Evolutionary conservation across 2,329 filamentous ascomycete genomes (phyloP), one percentile per base, ranked within the genome.

Genomic region (Lojkania enalia): DNA sequence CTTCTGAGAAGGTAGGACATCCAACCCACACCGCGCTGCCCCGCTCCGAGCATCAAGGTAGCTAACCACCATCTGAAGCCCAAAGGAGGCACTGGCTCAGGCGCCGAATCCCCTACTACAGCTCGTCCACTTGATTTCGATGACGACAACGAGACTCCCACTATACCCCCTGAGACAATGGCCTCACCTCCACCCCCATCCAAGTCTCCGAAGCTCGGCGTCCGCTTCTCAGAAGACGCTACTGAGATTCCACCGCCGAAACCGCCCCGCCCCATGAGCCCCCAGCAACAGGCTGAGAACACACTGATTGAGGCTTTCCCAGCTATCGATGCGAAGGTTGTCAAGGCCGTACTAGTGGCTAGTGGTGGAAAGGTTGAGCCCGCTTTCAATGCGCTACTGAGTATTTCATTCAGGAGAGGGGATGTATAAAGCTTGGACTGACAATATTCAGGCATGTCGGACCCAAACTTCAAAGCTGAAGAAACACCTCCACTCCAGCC

Each of bases 241-340:
- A 63, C 61, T 9, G 72, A 77, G 49, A 67, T 85, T 18, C 90
- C 90, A 11, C 80, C 87, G 30, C 51, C 64, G 37, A 95, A 96
- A 74, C 91, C 91, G 21, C 90, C 90, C 23, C 84, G 91, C 47
- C 92, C 92, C 35, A 63, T 89, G 61, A 88, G 83, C 53, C 86
- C 94, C 52, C 81, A 86, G 49, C 86, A 95, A 70, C 87, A 95
- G 74, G 90, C 90, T 36, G 87, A 92, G 71, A 82, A 83, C 60
- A 96, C 90, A 3, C 77, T 99, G 44, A 92, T 89, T 69, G 94
- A 99, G 70, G 94, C 94, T 0, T 99, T 99, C 61, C 94, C 94
- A 0, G 80, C 76, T 43, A 88, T 96, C 49, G 94, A 99, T 42
- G 67, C 74, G 5, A 70, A 83, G 33, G 87, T 99, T 35, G 82